Base-by-base conservation (phyloP, 176 grass and related monocot genomes). In the Echinochloa phyllopogon region DNA sequence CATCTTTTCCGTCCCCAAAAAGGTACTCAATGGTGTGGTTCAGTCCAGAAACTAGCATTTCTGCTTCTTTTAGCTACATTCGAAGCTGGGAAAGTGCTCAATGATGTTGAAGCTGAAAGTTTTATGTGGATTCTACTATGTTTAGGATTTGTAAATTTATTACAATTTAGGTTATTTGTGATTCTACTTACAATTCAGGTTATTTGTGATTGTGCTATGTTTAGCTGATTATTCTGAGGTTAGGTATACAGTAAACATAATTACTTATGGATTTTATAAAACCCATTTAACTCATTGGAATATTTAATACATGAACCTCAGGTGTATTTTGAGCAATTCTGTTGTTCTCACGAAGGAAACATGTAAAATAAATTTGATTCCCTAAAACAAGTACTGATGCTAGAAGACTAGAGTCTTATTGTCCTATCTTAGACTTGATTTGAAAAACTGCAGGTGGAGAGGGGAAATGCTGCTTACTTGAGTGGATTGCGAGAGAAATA, bases 401-500 rank as follows among this genome's bases (percentile, higher is more conserved):
- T 55, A 73, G 56, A 45, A 33, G 29, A 33, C 29, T 33, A 53
- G 75, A 72, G 25, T 40, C 55, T 57, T 56, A 72, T 71, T 56
- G 14, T 38, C 76, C 23, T 61, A 23, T 61, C 68, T 65, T 73
- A 62, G 27, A 55, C 72, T 65, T 75, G 29, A 89, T 39, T 70
- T 13, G 61, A 82, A 90, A 84, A 90, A 84, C 48, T 55, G 81
- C 78, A 98, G 95, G 93, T 98, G 55, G 96, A 98, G 81, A 98
- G 96, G 88, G 96, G 96, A 84, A 74, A 88, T 79, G 80, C 87
- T 86, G 91, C 96, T 86, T 98, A 95, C 85, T 69, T 98, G 76
- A 98, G 96, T 85, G 96, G 96, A 85, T 53, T 95, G 86, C 91
- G 96, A 43, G 96, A 98, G 73, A 98, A 94, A 78, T 89, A 98